These are phyloP conservation scores for Pseudoperonospora humuli DNA, from an alignment of 352 stramenopile species.

Conservation along the genomic window DNA sequence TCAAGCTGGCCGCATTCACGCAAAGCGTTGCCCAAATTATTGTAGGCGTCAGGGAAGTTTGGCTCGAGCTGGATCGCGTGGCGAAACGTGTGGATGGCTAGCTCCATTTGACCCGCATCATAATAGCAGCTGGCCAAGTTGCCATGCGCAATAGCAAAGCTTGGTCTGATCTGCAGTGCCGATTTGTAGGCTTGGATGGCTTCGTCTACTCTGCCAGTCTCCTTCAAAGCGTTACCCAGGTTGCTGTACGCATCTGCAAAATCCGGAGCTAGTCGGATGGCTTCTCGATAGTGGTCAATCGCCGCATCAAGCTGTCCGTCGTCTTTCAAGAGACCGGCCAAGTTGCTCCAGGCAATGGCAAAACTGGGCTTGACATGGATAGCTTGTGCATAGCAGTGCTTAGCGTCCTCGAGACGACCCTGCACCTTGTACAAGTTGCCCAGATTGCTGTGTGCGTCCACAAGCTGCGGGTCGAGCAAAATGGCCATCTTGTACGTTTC, in stretches of 20 bases:
- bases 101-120: constrained; percentile 74
- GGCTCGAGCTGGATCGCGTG: constrained; percentile 89
- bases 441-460: constrained; percentile 93
- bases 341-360: constrained; percentile 89
- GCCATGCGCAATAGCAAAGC: constrained; percentile 89
- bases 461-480: constrained; percentile 77
- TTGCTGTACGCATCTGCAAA: constrained; percentile 86
- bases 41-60: constrained; percentile 91
- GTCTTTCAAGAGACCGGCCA: constrained; percentile 89
- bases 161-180: constrained; percentile 74
- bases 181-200: constrained; percentile 82
- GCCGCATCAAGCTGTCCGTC: constrained; percentile 70
- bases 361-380: constrained; percentile 87
- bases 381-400: constrained; percentile 86
- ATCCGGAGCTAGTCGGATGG: constrained; percentile 70
- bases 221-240: constrained; percentile 79
- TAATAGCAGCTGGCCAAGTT: constrained; percentile 90
- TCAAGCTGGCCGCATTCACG: constrained; percentile 78
- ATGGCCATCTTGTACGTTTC: constrained; percentile 93
- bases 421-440: constrained; percentile 90
- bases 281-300: constrained; percentile 82
- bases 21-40: constrained; percentile 91
- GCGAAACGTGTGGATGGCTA: constrained; percentile 83
- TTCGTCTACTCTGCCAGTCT: constrained; percentile 55
- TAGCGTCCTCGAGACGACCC: constrained; percentile 78